These are phyloP conservation scores for Ceratobasidium sp. DNA, from an alignment of 1,284 basidiomycete genomes.

Conservation along the genomic window DNA sequence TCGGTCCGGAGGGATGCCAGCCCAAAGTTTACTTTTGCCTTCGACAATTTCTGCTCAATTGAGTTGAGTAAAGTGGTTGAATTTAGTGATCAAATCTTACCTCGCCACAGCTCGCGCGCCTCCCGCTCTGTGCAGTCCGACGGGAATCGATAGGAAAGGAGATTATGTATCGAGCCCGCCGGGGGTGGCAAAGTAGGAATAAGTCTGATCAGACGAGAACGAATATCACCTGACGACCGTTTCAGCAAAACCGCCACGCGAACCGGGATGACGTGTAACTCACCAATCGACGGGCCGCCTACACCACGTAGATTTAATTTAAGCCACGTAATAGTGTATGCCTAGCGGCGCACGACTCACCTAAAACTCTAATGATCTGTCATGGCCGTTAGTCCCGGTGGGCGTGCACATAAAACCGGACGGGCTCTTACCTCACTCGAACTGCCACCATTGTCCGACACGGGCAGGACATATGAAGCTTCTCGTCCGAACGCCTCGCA, in stretches of 20 bases:
- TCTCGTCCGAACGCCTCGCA: constrained; percentile 75
- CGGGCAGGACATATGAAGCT: constrained; percentile 81
- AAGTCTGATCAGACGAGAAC: constrained; percentile 83
- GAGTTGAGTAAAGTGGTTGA: not conserved
- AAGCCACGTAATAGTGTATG: constrained; percentile 1
- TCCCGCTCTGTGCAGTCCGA: constrained; percentile 74
- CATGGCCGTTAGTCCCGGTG: constrained; percentile 13
- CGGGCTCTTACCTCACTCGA: constrained; percentile 69
- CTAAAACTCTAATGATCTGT: constrained; percentile 81
- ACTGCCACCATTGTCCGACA: constrained; percentile 89
- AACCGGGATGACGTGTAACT: constrained; percentile 45
- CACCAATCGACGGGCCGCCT: constrained; percentile 83
- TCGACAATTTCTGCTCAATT: constrained; percentile 81
- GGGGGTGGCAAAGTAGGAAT: constrained; percentile 76
- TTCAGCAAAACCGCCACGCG: constrained; percentile 6
- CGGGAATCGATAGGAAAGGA: constrained; percentile 87
- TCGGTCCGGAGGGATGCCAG: constrained; percentile 89
- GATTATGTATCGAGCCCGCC: constrained; percentile 75
- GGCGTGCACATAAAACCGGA: not conserved
- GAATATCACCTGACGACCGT: constrained; percentile 74
- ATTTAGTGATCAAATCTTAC: not conserved
- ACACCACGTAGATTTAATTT: constrained; percentile 26
- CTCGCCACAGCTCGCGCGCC: constrained; percentile 89
- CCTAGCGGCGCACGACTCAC: constrained; percentile 47
- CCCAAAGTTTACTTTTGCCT: constrained; percentile 87